Evolutionary conservation across 169 alveolate species (phyloP).

Genomic region (Theileria parva): DNA sequence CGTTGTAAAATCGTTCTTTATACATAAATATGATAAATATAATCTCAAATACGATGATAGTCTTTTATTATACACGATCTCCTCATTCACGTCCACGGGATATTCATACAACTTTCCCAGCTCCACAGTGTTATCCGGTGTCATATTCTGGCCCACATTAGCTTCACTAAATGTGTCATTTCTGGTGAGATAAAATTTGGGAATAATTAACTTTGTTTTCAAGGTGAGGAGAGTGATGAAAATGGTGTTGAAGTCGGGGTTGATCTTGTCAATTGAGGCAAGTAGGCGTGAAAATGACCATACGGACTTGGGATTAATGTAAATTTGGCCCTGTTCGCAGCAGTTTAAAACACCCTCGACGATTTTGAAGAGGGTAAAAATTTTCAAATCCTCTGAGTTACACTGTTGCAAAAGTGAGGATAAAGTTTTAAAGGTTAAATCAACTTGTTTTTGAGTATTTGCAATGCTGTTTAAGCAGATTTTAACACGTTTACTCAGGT

Average conservation of each 20-base stretch:
- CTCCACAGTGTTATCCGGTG: too few relatives aligned
- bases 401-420: slow-evolving; percentile 11
- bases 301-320: slow-evolving; percentile 57
- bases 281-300: slow-evolving; percentile 62
- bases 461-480: slow-evolving; percentile 55
- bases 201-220: slow-evolving; percentile 11
- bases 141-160: too few relatives aligned
- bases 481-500: slow-evolving; percentile 28
- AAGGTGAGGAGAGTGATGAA: neutral
- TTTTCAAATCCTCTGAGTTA: neutral
- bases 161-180: too few relatives aligned
- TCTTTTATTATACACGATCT: slow-evolving; percentile 5
- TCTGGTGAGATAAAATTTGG: slow-evolving; percentile 22
- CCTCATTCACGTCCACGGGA: neutral
- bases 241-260: neutral
- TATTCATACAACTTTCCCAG: neutral
- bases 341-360: slow-evolving; percentile 45
- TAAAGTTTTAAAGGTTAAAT: slow-evolving; percentile 22
- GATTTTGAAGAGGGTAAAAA: slow-evolving; percentile 32
- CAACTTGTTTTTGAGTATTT: slow-evolving; percentile 45
- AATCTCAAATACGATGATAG: slow-evolving; percentile 28
- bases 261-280: neutral
- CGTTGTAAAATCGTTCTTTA: slow-evolving; percentile 25
- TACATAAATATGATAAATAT: slow-evolving; percentile 48
- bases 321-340: slow-evolving; percentile 65